Percentiles rank a stretch among this genome's conserved stretches.
These are phyloP conservation scores for Neopestalotiopsis clavispora DNA, from an alignment of 2,329 filamentous ascomycete genomes.

Conservation along the genomic window DNA sequence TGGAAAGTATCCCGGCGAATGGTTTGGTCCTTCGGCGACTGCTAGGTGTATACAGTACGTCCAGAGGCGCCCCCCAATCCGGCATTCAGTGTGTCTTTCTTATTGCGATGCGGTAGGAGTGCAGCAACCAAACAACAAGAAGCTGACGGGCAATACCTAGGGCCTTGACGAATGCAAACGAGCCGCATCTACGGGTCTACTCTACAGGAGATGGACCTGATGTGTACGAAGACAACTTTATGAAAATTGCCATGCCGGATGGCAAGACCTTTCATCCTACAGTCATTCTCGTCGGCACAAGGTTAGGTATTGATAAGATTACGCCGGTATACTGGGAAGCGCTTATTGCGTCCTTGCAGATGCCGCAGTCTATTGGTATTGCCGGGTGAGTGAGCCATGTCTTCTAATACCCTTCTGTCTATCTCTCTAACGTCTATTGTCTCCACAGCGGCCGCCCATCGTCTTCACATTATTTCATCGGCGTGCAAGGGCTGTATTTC, in stretches of 20 bases:
- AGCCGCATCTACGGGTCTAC: conserved; percentile 77
- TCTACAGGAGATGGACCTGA: conserved; percentile 89
- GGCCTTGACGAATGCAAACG: conserved; percentile 72
- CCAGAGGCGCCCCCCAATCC: conserved; percentile 34
- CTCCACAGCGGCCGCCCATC: conserved; percentile 81
- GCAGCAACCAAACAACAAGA: not conserved
- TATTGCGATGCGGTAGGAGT: too few species aligned
- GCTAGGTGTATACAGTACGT: conserved; percentile 90
- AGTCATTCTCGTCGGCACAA: conserved; percentile 84
- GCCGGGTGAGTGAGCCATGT: conserved; percentile 70
- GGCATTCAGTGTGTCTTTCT: too few species aligned
- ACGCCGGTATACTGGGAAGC: conserved; percentile 95
- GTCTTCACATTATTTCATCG: conserved; percentile 73
- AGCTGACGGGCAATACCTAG: conserved; percentile 46
- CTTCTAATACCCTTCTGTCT: not conserved
- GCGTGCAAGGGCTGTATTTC: conserved; percentile 71
- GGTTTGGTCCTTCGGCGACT: conserved; percentile 98
- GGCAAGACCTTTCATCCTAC: conserved; percentile 77
- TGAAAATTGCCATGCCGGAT: conserved; percentile 73
- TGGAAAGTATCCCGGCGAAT: conserved; percentile 94
- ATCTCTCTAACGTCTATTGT: conserved; percentile 17
- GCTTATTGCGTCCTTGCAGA: conserved; percentile 82
- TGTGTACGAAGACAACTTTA: conserved; percentile 89
- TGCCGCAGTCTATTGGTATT: conserved; percentile 93
- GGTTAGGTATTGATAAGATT: conserved; percentile 91